Conservation (phyloP, 1,139 yeast genomes). For the Lodderomyces parapsilosis region DNA sequence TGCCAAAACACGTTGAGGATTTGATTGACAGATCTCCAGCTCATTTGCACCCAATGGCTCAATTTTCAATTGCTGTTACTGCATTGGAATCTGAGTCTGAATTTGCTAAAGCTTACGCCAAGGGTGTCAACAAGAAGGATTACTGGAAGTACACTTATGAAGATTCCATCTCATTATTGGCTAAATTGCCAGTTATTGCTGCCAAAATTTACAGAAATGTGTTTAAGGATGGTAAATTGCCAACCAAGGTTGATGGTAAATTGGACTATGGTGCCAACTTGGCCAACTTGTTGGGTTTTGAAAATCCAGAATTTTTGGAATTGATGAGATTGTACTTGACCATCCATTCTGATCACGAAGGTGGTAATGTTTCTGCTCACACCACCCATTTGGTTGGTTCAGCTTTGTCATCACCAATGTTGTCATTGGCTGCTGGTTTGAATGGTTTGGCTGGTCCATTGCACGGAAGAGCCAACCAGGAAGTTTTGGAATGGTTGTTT, state of each 20-base stretch:
- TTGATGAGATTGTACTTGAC: constrained; percentile 91
- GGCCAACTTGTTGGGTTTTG: constrained; percentile 78
- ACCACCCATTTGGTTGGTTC: constrained; percentile 96
- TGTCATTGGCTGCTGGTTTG: constrained; percentile 91
- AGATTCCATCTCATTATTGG: constrained; percentile 84
- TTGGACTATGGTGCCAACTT: constrained; percentile 93
- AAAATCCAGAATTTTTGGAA: constrained; percentile 78
- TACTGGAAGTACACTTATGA: constrained; percentile 94
- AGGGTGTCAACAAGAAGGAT: constrained; percentile 81
- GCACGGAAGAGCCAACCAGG: constrained; percentile 98
- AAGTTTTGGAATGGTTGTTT: constrained; percentile 90
- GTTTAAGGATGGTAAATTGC: constrained; percentile 82
- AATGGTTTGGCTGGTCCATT: constrained; percentile 98
- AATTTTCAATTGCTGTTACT: constrained; percentile 87
- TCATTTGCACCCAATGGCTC: constrained; percentile 96
- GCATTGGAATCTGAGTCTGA: constrained; percentile 89
- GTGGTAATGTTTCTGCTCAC: constrained; percentile 98
- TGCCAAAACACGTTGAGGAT: constrained; percentile 85
- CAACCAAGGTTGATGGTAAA: constrained; percentile 58
- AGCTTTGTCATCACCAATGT: constrained; percentile 89
- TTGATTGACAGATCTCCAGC: constrained; percentile 81
- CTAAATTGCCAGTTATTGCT: constrained; percentile 89
- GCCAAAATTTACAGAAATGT: constrained; percentile 93
- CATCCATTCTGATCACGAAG: constrained; percentile 97
- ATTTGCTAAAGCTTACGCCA: constrained; percentile 88